phyloP scores from a whole-genome alignment of 192 early-diverging fungal genomes.

The Gamsiella multidivaricata region DNA sequence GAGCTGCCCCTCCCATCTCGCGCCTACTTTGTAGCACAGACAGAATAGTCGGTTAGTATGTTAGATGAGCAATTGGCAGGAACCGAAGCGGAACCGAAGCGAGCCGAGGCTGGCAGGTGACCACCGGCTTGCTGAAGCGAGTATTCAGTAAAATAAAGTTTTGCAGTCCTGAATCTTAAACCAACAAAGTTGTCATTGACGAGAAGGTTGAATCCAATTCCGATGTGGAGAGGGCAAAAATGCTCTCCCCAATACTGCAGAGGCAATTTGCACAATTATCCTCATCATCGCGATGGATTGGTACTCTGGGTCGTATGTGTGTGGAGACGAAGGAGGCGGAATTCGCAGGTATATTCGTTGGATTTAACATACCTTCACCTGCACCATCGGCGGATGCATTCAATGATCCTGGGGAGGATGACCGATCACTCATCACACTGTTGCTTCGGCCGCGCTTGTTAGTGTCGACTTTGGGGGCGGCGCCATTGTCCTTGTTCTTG shows the following conservation, averaged over 20 bases:
- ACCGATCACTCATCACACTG: constrained; percentile 36
- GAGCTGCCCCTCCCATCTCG: constrained; percentile 52
- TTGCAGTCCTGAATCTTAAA: constrained; percentile 4
- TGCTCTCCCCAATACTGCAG: neutral
- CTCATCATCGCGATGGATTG: too few relatives aligned
- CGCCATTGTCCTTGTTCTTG: constrained; percentile 4
- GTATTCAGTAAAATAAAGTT: too few relatives aligned
- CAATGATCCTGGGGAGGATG: neutral
- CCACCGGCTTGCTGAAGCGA: too few relatives aligned
- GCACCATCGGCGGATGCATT: neutral
- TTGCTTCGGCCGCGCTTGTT: constrained; percentile 35
- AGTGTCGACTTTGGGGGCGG: neutral
- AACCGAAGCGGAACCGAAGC: constrained; percentile 27
- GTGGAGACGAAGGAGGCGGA: too few relatives aligned
- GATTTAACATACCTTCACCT: constrained; percentile 38
- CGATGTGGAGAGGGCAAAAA: constrained; percentile 13
- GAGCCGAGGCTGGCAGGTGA: constrained; percentile 19
- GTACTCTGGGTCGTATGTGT: too few relatives aligned
- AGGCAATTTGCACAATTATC: too few relatives aligned
- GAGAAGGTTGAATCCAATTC: constrained; percentile 22
- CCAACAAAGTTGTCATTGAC: constrained; percentile 8
- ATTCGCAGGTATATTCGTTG: too few relatives aligned
- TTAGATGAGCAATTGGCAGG: neutral
- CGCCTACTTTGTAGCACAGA: constrained; percentile 5
- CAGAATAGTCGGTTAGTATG: neutral